Base-by-base conservation (phyloP, 208 protist genomes). In the Acanthamoeba healyi region DNA sequence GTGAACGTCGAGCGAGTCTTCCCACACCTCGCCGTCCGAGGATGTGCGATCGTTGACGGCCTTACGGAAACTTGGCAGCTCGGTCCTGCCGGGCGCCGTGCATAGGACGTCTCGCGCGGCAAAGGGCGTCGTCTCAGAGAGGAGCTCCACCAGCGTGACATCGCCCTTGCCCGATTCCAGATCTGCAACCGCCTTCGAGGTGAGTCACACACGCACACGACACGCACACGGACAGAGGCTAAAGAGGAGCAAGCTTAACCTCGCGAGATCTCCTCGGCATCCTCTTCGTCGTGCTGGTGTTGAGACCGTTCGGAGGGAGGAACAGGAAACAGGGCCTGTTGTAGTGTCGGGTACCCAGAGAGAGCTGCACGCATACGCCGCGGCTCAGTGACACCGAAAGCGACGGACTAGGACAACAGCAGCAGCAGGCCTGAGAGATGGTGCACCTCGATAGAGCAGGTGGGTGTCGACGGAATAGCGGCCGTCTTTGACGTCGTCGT, bases 1-100 rank as follows among this genome's bases (percentile, higher is more conserved):
- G 34, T 77, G 61, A 5, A 92, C 61, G 32, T 92, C 87, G 17
- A 92, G 63, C 32, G 34, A 6, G 42, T 92, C 87, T 19, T 77
- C 44, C 7, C n/a, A 63, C 5, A 26, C 40, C 6, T 81, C 72
- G 38, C 36, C 72, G 10, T 38, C 72, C 14, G 49, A 54, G 15
- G 49, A 54, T 54, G 72, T 42, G 6, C 34, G 72, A 15, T 54
- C 34, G 38, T 15, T 24, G 6, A 15, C 38, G 17, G 72, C 72
- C 42, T 42, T 6, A 44, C 17, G 42, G 72, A 51, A 82, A 7
- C 61, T 7, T 6, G 61, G 61, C 19, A 70, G 14, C 49, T 6
- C 49, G 6, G 49, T 15, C 6, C 29, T 70, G 61, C 14, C 61
- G 61, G 61, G 34, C 38, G 72, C 72, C 67, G 34, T 34, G 24